Evolutionary conservation across 441 rosid genomes (phyloP), one percentile per base, ranked within the genome.

Genomic region (Melastoma candidum): DNA sequence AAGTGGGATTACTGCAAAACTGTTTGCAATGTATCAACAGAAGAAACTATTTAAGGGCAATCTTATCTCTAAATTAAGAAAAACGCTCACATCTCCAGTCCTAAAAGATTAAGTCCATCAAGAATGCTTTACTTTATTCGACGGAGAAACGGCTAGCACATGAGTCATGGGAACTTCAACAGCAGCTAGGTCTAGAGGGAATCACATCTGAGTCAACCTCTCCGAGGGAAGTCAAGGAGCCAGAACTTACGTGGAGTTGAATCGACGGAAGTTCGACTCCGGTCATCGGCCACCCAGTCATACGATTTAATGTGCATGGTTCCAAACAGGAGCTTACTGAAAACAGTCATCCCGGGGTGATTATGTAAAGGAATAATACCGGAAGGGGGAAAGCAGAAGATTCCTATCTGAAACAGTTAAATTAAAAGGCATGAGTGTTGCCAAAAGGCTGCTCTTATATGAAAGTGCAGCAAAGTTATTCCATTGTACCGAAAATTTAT

Each of bases 311-410:
- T 84, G 70, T 92, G 94, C 97, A 88, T 72, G 11, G 84, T 68
- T 67, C 98, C 98, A 8, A 88, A 82, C 7, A 92, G 83, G 54
- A 88, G 80, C 78, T 92, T 88, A 72, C 95, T 84, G 64, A 92
- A 92, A 51, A 92, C 97, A 0, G 98, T 92, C 98, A 92, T 92
- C 58, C 79, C 86, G 4, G 98, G 98, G 76, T 92, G 98, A 55
- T 92, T 81, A 60, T 92, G 98, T 46, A 92, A 92, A 0, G 97
- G 97, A 70, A 92, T 76, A 53, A 79, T 90, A 47, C 82, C 89
- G 24, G 80, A 71, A 11, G 94, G 89, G 2, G 97, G 98, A 74
- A 92, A 81, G 71, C 97, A 88, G 71, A 92, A 92, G 62, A 92
- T 85, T 45, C 86, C 97, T 55, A 92, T 85, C 98, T 92, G 78